Evolutionary conservation across 2,329 filamentous ascomycete genomes (phyloP).

Genomic region (Sporothrix inflata): DNA sequence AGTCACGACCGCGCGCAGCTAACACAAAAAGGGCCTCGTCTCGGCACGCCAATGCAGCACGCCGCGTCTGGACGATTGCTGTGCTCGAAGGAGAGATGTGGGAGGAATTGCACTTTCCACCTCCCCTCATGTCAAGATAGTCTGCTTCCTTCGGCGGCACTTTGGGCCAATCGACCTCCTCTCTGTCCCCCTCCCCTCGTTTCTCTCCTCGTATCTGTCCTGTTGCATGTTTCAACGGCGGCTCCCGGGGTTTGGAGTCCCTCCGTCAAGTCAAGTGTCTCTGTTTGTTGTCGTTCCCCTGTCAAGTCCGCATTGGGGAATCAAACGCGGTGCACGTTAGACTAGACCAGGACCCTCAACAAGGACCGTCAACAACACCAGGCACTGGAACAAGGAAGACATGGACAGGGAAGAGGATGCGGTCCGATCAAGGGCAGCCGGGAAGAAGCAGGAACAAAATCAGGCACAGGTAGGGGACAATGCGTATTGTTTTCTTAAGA

Average conservation of each 20-base stretch:
- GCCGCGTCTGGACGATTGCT: background rate
- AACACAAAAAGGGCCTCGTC: background rate
- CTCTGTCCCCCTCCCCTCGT: background rate
- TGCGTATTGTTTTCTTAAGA: background rate
- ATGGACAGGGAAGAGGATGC: background rate
- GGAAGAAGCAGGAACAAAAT: background rate
- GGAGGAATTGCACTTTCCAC: background rate
- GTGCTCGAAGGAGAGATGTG: background rate
- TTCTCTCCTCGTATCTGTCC: background rate
- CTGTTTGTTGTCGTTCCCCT: background rate
- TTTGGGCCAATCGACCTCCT: background rate
- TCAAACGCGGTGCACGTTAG: background rate
- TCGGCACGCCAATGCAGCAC: background rate
- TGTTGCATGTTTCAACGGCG: slow-evolving; percentile 10
- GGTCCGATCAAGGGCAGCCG: background rate
- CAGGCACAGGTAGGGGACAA: background rate
- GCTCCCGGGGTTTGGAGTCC: slow-evolving; percentile 1
- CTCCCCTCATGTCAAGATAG: background rate
- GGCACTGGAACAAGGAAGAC: background rate
- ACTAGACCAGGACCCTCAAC: background rate
- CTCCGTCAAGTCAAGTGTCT: background rate
- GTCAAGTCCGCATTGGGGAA: slow-evolving; percentile 7
- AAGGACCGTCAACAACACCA: background rate
- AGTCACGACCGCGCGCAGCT: background rate
- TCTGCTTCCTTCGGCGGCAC: slow-evolving; percentile 1